These are phyloP conservation scores for Cyclocybe aegerita DNA, from an alignment of 768 basidiomycete species.

Conservation along the genomic window DNA sequence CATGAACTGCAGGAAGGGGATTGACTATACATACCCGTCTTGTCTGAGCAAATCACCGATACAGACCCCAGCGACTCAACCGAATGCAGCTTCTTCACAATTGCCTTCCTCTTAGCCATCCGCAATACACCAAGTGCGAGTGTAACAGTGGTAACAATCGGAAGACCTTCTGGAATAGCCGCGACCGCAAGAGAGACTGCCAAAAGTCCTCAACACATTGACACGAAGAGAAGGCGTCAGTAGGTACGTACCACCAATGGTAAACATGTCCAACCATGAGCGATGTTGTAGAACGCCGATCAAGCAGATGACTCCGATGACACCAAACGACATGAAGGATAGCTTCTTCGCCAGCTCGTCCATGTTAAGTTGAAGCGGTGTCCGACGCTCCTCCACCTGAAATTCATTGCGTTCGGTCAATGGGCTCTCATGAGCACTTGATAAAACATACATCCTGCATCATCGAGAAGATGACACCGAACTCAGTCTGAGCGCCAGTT, in stretches of 20 bases:
- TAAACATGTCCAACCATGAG: slow-evolving; percentile 97
- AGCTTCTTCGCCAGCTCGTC: slow-evolving; percentile 94
- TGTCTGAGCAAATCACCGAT: slow-evolving; percentile 97
- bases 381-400: slow-evolving; percentile 81
- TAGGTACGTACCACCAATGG: slow-evolving; percentile 80
- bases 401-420: slow-evolving; percentile 30
- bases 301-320: slow-evolving; percentile 91
- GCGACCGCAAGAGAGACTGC: slow-evolving; percentile 97
- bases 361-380: slow-evolving; percentile 92
- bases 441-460: slow-evolving; percentile 80
- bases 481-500: slow-evolving; percentile 83
- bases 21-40: slow-evolving; percentile 64
- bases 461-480: slow-evolving; percentile 96
- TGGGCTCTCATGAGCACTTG: background rate
- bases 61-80: slow-evolving; percentile 94
- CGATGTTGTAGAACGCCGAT: slow-evolving; percentile 85
- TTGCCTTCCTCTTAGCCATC: slow-evolving; percentile 94
- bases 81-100: slow-evolving; percentile 95
- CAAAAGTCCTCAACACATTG: background rate
- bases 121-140: slow-evolving; percentile 91
- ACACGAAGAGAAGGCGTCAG: background rate
- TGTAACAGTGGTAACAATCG: slow-evolving; percentile 96
- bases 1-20: slow-evolving; percentile 3
- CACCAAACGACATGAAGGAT: slow-evolving; percentile 86
- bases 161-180: slow-evolving; percentile 94